Base-by-base conservation (phyloP, 257 asterid genomes). In the Anisodus tanguticus region DNA sequence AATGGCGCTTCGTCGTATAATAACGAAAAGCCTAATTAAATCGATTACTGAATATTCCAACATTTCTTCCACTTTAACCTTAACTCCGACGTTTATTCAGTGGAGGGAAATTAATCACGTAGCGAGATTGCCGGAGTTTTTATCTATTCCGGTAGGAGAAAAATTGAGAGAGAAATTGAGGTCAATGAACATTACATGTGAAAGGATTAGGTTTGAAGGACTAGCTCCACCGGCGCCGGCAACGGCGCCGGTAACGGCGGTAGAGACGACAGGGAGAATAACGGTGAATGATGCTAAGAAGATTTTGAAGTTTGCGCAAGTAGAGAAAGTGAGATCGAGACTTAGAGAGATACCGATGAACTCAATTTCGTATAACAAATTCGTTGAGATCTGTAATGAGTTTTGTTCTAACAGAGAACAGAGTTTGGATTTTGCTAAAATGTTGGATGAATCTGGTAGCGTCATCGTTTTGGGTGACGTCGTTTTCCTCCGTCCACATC, bases 401-500 rank as follows among this genome's bases (percentile, higher is more conserved):
- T 89, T n/a, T 39, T 85, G 91, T 71, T 91, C 85, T 4, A 74
- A 87, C 47, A 60, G 51, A 2, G 95, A 91, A 55, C 88, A 51
- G 82, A 97, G 95, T 1, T 4, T 71, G 86, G 98, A 94, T 83
- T 89, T 90, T 16, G 97, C 98, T 0, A 92, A 90, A 89, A 86
- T 87, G 81, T 79, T 96, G 89, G 98, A 96, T 58, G 89, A 91
- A 2, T 95, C 94, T 3, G 98, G 95, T 31, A 88, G 85, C 87
- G 98, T 96, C 88, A 88, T 96, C 89, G 93, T 93, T 77, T 86
- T 96, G 19, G 94, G 99, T 82, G 92, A 89, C 83, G 84, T 93
- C 57, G 98, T 94, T 15, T 94, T 96, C 63, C 95, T 96, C 74
- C 93, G 88, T 0, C 98, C 98, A 0, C 88, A 88, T 85, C 95